Conservation (phyloP, 441 rosid species). For the Arabidopsis lyrata region DNA sequence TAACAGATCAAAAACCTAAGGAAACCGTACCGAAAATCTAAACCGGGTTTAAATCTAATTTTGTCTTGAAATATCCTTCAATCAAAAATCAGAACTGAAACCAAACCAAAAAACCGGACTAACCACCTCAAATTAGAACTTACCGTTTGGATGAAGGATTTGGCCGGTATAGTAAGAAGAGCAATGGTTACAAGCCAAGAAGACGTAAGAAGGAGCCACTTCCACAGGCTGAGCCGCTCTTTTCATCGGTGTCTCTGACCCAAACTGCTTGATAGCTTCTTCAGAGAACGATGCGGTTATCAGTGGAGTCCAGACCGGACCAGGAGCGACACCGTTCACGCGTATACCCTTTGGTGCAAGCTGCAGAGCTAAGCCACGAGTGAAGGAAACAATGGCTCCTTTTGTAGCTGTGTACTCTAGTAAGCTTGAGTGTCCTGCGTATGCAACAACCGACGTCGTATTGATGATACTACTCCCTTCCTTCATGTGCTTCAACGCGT, state of each 20-base stretch:
- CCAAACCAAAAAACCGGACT: not conserved
- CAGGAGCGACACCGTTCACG: conserved; percentile 83
- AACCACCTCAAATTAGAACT: not conserved
- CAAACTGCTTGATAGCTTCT: conserved; percentile 57
- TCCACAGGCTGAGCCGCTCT: conserved; percentile 84
- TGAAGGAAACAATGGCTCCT: conserved; percentile 81
- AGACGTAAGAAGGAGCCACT: conserved; percentile 72
- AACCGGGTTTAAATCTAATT: not conserved
- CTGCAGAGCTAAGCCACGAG: conserved; percentile 77
- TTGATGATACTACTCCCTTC: conserved; percentile 79
- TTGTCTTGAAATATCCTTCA: not conserved
- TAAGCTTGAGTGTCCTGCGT: conserved; percentile 58
- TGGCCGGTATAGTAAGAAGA: conserved; percentile 84
- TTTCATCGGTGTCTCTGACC: conserved; percentile 65
- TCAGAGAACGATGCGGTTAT: conserved; percentile 68
- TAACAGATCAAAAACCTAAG: not conserved
- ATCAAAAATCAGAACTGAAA: not conserved
- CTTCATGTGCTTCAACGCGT: conserved; percentile 79
- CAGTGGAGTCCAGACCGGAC: conserved; percentile 88
- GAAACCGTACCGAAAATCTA: not conserved
- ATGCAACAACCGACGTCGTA: conserved; percentile 76
- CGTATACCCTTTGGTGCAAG: conserved; percentile 63
- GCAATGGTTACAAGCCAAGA: conserved; percentile 77
- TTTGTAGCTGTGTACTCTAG: conserved; percentile 82
- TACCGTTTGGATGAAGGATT: conserved; percentile 83